Evolutionary conservation across 805 yeast genomes (phyloP).

Genomic region (Lachancea waltii): DNA sequence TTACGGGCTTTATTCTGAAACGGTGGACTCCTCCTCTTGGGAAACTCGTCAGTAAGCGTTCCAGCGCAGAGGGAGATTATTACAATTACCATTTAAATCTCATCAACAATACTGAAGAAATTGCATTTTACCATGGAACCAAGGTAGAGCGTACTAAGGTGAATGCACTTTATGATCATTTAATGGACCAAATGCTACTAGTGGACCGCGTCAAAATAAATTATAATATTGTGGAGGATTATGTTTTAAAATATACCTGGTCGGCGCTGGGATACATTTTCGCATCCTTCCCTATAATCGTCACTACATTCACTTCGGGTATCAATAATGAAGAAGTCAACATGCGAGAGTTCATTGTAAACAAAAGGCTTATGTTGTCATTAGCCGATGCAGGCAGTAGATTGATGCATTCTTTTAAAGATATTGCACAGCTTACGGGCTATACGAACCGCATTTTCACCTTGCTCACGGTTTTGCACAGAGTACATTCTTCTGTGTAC

Average conservation of each 20-base stretch:
- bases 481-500: constrained; percentile 58
- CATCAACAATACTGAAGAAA: constrained; percentile 86
- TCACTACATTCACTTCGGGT: constrained; percentile 40
- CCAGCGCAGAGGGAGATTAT: constrained; percentile 81
- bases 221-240: constrained; percentile 76
- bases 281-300: constrained; percentile 81
- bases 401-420: constrained; percentile 90
- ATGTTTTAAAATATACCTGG: constrained; percentile 86
- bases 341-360: constrained; percentile 84
- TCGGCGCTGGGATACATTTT: constrained; percentile 91
- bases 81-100: constrained; percentile 80
- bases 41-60: constrained; percentile 59
- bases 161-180: constrained; percentile 46
- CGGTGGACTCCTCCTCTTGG: constrained; percentile 81
- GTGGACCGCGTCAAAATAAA: constrained; percentile 54
- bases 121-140: constrained; percentile 89
- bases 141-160: constrained; percentile 67
- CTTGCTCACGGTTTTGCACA: constrained; percentile 68
- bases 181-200: constrained; percentile 48
- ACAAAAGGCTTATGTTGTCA: constrained; percentile 82
- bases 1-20: constrained; percentile 71
- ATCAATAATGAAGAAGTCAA: constrained; percentile 42
- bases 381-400: constrained; percentile 94
- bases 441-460: constrained; percentile 81
- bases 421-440: constrained; percentile 84